Evolutionary conservation across 805 yeast genomes (phyloP), one percentile per base, ranked within the genome.

Genomic region (Crinitomyces ghanaensis): DNA sequence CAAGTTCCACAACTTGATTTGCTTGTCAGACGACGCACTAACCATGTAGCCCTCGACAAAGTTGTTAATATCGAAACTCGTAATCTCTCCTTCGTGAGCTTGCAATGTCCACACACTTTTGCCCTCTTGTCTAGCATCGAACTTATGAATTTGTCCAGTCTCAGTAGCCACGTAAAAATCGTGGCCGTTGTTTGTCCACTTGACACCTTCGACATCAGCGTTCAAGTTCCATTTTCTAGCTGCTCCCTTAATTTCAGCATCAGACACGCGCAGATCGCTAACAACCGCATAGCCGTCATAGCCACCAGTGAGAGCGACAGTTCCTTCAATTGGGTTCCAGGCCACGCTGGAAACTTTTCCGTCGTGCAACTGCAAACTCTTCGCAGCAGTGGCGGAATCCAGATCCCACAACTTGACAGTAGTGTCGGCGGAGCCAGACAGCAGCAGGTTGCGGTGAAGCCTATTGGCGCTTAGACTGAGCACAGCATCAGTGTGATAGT

Each of bases 391-490:
- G 30, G 80, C 80, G 13, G 68, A 63, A 43, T 72, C 69, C 53
- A 91, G 66, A 58, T 91, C 98, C 98, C 98, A 91, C 45, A 91
- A 66, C 59, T 91, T 91, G 30, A 91, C 82, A 1, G 98, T 91
- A 41, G 76, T 71, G 53, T 91, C 98, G 1, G 97, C 97, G 6
- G 96, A 85, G 2, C 95, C 82, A 6, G 96, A 84, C 11, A 93
- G 94, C 39, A 91, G 70, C 13, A 91, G 77, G 40, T 82, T 75
- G 57, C 93, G 72, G 59, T 82, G 93, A 28, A 63, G 66, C 48
- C 67, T 74, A 57, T 88, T 91, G 56, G 84, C 88, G 7, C 93
- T 61, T 38, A 91, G 64, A 2, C 95, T 80, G 39, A 91, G 71
- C 19, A 91, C 84, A 1, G 98, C 96, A 59, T 85, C 98, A 1